Evolutionary conservation across 176 grass and related monocot species (phyloP), one percentile per base, ranked within the genome.

Genomic region (Carex parvula): DNA sequence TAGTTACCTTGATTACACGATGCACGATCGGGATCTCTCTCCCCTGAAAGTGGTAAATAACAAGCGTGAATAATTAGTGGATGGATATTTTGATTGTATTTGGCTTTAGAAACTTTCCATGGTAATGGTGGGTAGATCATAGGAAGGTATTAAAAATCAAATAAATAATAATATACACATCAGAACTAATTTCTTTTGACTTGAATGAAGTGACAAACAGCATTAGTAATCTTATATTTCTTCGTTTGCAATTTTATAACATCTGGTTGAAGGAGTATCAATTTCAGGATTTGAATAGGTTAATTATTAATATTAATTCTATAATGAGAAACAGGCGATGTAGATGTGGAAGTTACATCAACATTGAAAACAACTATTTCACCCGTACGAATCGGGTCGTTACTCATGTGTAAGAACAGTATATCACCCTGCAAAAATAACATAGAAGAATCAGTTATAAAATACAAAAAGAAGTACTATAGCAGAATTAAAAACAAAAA

Each of bases 21-120:
- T 94, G 94, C 41, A 97, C 94, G 85, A 94, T 97, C 81, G 94
- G 94, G 74, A 97, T 94, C 74, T 97, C 89, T 67, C 86, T 84
- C 1, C 89, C 91, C 94, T 97, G 21, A 57, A 75, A 90, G 30
- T 69, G 24, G 80, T 46, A 85, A 70, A 78, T 3, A 55, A 6
- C 8, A 74, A 94, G 12, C 63, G 11, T 57, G 26, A 35, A 60
- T 61, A 48, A 60, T 84, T 70, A 84, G 5, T 86, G 10, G 55
- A 76, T 39, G 13, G 33, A 42, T 42, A 70, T 70, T 42, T 8
- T n/a, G 4, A 70, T 70, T 44, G 29, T 29, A 29, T 29, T 29
- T 29, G 29, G 1, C 29, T 29, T 29, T 29, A 29, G 29, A 29
- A 29, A 29, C 29, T 29, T 26, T 29, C 29, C 29, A 29, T 29